Base-by-base conservation (phyloP, 805 yeast genomes). In the Nakazawaea laoshanensis region DNA sequence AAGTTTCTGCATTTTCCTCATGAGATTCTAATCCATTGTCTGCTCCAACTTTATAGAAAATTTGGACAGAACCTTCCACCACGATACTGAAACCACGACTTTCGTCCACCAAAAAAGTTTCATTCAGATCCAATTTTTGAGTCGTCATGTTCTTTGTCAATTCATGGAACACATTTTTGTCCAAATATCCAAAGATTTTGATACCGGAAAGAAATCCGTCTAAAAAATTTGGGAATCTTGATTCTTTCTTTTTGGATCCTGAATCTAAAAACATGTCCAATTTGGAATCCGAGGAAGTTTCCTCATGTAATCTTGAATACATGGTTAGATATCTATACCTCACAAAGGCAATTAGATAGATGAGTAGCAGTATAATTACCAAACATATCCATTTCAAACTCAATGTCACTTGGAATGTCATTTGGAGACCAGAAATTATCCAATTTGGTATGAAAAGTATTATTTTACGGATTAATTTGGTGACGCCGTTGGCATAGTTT, bases 131-230 rank as follows among this genome's bases (percentile, higher is more conserved):
- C 24, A 89, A 52, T 39, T 83, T 80, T 49, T 85, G 86, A 1
- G 97, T 89, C 34, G 84, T 84, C 85, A 89, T 86, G 40, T 81
- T 81, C 49, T 83, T 79, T 3, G 97, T 88, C 45, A 89, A 67
- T 47, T 88, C 97, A 49, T 88, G 94, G 53, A 89, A 88, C 1
- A 89, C 96, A 2, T 84, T 81, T 40, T 79, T 70, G 43, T 89
- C 97, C 30, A 89, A 63, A 53, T 89, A 89, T 2, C 97, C 97
- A 60, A 89, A 92, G 5, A 92, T 81, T 55, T 86, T 87, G 42
- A 92, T 84, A 3, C 96, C 97, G 32, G 84, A 72, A 29, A 89
- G 58, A 46, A 89, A 89, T 51, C 88, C 94, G 52, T 89, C 96
- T 33, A 89, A 59, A 48, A 86, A 88, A 29, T 83, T 77, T 1